Evolutionary conservation across 148 eudicot genomes (phyloP).

Genomic region (Fagopyrum homotropicum): DNA sequence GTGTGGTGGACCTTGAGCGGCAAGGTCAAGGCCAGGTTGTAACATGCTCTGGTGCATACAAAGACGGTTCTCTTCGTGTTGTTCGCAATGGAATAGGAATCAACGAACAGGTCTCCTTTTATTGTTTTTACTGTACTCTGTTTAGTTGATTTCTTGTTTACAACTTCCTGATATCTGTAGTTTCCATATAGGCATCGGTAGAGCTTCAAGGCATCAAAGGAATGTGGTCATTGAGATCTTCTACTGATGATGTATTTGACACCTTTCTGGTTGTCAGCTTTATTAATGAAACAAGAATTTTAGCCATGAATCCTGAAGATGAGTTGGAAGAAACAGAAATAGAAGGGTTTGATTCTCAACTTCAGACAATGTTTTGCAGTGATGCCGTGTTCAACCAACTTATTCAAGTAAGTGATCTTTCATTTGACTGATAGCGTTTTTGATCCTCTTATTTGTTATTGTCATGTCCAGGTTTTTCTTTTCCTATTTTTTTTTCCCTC

Average conservation of each 20-base stretch:
- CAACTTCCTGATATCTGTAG: constrained; percentile 2
- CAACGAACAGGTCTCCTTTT: constrained; percentile 73
- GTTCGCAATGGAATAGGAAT: constrained; percentile 97
- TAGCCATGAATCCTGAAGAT: constrained; percentile 95
- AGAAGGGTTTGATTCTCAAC: constrained; percentile 88
- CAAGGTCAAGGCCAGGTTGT: constrained; percentile 99
- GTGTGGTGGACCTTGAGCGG: constrained; percentile 96
- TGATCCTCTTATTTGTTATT: background rate
- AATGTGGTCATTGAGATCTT: constrained; percentile 90
- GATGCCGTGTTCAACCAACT: constrained; percentile 87
- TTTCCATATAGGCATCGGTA: constrained; percentile 70
- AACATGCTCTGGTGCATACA: constrained; percentile 98
- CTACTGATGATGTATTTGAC: constrained; percentile 83
- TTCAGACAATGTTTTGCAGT: constrained; percentile 88
- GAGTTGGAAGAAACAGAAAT: constrained; percentile 98
- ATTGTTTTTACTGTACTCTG: background rate
- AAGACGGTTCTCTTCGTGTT: constrained; percentile 96
- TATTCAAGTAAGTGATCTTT: constrained; percentile 56
- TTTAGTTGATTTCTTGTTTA: constrained; percentile 4
- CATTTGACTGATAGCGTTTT: background rate
- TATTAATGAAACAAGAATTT: constrained; percentile 88
- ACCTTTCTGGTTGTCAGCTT: constrained; percentile 96
- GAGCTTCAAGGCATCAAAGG: constrained; percentile 99
- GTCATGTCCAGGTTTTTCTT: background rate
- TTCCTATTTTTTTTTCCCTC: background rate